Base-by-base conservation (phyloP, 768 basidiomycete species). In the Cystobasidium onofrii region DNA sequence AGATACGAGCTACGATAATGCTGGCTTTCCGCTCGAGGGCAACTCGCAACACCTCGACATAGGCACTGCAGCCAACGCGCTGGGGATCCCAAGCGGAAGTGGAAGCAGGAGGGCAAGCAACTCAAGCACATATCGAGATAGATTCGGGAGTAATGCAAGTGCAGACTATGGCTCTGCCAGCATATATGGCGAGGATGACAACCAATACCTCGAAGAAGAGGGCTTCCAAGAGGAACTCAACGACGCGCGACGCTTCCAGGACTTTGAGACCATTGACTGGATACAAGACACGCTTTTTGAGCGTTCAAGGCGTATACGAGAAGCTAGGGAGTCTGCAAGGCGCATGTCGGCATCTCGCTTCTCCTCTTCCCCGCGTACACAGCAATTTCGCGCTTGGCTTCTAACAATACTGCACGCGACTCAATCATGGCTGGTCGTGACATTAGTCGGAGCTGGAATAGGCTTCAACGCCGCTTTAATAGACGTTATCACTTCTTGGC, bases 191-290 rank as follows among this genome's bases (percentile, higher is more conserved):
- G 50, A 72, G 1, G 70, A 27, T 25, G 41, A 74, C n/a, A 27
- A 41, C 25, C 29, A 74, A 31, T 31, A 41, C 15, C 25, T n/a
- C 17, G 9, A 44, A 55, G 25, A 27, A n/a, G 20, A n/a, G 31
- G 54, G 39, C 50, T 60, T 64, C 25, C 57, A 60, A 33, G 62
- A 72, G 31, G 61, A 54, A 44, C 62, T 55, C 46, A 43, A 64
- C 34, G 75, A 70, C 36, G 44, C 60, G 57, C 27, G 92, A 76
- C 90, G 90, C 74, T 95, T 94, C 83, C 90, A 94, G 81, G 92
- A 96, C 83, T 96, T 96, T 80, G 89, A 88, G 54, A 95, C 93
- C 6, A 93, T 96, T 82, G 95, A 98, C 80, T 98, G 95, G 95
- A 90, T 98, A 61, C 90, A 96, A 78, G 95, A 98, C 82, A 91